Evolutionary conservation across 1,284 basidiomycete species (phyloP).

Genomic region (Leccinum griseonigrum): DNA sequence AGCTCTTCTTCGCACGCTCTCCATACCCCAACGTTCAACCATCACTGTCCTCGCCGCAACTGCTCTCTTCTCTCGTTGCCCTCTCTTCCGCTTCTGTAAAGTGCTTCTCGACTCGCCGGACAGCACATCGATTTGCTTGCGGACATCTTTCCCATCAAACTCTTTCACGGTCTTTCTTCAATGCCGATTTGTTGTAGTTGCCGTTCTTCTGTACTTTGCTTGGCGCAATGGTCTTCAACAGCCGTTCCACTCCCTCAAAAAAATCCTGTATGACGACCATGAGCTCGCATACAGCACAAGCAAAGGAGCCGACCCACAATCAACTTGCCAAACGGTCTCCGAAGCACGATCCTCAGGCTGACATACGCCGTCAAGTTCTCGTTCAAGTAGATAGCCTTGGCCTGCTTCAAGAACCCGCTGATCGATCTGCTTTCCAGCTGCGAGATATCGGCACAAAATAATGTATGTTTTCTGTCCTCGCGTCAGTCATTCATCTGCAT

Average conservation of each 20-base stretch:
- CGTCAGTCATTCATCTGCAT: conserved; percentile 3
- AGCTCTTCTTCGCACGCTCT: conserved; percentile 83
- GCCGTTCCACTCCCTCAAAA: conserved; percentile 88
- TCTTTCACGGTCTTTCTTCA: conserved; percentile 88
- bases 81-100: conserved; percentile 80
- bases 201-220: conserved; percentile 77
- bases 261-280: conserved; percentile 66
- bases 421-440: conserved; percentile 71
- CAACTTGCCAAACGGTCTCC: conserved; percentile 84
- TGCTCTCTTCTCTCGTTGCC: conserved; percentile 54
- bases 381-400: conserved; percentile 75
- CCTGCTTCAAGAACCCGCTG: conserved; percentile 66
- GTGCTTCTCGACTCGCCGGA: conserved; percentile 94
- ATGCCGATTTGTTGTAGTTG: conserved; percentile 72
- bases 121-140: conserved; percentile 82
- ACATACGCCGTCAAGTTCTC: conserved; percentile 87
- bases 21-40: conserved; percentile 68
- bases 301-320: conserved; percentile 58
- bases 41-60: conserved; percentile 67
- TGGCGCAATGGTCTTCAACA: conserved; percentile 79
- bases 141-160: conserved; percentile 83
- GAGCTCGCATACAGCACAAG: not conserved
- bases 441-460: conserved; percentile 82
- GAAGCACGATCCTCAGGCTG: conserved; percentile 67
- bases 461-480: conserved; percentile 87